These are phyloP conservation scores for Avena insularis DNA, from an alignment of 176 grass and related monocot genomes.

Conservation along the genomic window DNA sequence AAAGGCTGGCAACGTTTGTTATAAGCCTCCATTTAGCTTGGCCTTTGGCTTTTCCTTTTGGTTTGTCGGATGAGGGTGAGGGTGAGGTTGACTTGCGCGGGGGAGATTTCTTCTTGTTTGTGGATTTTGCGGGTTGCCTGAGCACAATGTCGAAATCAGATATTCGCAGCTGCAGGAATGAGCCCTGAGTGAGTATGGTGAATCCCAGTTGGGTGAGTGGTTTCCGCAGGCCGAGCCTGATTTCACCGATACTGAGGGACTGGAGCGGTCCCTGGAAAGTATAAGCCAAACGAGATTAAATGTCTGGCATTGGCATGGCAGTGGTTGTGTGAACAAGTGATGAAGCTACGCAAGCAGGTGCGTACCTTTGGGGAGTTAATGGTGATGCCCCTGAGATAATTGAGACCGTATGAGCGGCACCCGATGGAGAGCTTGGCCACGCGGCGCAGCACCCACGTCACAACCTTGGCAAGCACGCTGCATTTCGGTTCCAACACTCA, in stretches of 20 bases:
- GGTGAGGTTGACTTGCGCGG: conserved; percentile 50
- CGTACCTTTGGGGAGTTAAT: conserved; percentile 73
- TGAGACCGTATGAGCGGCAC: conserved; percentile 65
- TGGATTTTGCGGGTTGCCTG: conserved; percentile 59
- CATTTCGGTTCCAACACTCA: conserved; percentile 23
- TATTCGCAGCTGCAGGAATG: conserved; percentile 71
- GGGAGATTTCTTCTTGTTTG: conserved; percentile 68
- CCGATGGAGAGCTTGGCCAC: conserved; percentile 64
- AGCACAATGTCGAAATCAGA: conserved; percentile 80
- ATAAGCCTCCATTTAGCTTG: conserved; percentile 67
- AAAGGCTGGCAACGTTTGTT: conserved; percentile 59
- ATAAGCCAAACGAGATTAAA: not conserved
- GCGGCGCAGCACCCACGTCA: conserved; percentile 62
- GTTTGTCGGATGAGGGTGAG: conserved; percentile 39
- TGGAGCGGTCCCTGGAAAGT: conserved; percentile 75
- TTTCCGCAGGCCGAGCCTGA: conserved; percentile 63
- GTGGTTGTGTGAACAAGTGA: conserved; percentile 9
- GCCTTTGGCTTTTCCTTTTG: conserved; percentile 59
- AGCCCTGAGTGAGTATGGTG: conserved; percentile 53
- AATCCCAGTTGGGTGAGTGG: conserved; percentile 62
- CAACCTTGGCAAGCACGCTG: conserved; percentile 69
- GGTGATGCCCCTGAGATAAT: conserved; percentile 72
- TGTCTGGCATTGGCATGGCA: not conserved
- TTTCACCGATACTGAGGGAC: conserved; percentile 74
- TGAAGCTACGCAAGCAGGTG: not conserved